Conservation (phyloP, 495 filamentous ascomycete species). For the Elasticomyces elasticus region DNA sequence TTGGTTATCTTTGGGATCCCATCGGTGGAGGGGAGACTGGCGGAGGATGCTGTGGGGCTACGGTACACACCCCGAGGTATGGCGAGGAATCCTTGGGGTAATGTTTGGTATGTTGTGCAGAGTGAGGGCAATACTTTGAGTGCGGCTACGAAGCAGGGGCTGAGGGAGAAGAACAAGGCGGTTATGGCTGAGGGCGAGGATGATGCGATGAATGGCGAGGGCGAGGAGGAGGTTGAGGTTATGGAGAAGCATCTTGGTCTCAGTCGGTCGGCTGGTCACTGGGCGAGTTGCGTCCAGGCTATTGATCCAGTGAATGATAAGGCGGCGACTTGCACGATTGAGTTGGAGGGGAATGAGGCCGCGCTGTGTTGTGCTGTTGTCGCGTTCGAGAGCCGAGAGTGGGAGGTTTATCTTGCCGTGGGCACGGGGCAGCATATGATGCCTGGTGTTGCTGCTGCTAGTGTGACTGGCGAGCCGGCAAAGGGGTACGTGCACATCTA, state of each 20-base stretch:
- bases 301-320: conserved; percentile 74
- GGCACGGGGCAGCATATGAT: conserved; percentile 83
- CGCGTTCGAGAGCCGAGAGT: conserved; percentile 75
- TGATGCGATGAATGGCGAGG: conserved; percentile 41
- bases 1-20: conserved; percentile 34
- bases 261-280: conserved; percentile 69
- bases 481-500: conserved; percentile 90
- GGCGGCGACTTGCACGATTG: conserved; percentile 59
- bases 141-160: conserved; percentile 54
- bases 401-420: conserved; percentile 82
- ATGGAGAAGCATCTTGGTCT: conserved; percentile 68
- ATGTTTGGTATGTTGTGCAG: conserved; percentile 87
- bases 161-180: conserved; percentile 47
- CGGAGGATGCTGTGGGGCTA: neutral
- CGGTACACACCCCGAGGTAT: conserved; percentile 77
- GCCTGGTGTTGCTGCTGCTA: neutral
- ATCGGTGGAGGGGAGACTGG: conserved; percentile 22
- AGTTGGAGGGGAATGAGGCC: conserved; percentile 82
- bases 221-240: neutral
- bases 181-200: conserved; percentile 7
- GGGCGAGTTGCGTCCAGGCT: conserved; percentile 89
- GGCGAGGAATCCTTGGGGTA: conserved; percentile 75
- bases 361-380: conserved; percentile 78
- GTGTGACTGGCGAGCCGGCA: conserved; percentile 44
- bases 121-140: conserved; percentile 83